Base-by-base conservation (phyloP, 1,284 basidiomycete species). In the Sporisorium iseilematis-ciliati region DNA sequence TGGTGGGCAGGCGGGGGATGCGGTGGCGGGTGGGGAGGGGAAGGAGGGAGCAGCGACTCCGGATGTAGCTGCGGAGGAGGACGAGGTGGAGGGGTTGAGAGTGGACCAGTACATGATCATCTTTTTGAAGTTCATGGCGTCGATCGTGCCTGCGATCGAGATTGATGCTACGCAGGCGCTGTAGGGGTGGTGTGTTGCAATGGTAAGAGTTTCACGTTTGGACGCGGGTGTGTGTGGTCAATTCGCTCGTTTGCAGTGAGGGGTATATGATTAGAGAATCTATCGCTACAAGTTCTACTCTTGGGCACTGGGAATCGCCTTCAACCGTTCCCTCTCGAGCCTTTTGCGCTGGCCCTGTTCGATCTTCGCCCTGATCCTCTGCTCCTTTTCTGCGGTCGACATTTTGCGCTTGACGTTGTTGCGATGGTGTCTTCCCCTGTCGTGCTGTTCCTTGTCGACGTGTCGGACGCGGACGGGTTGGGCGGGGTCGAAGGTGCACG, bases 381-480 rank as follows among this genome's bases (percentile, higher is more conserved):
- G 38, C 7, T 40, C 40, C n/a, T 57, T 75, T 11, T 70, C 60
- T 7, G 56, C 31, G 4, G 3, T 18, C 8, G 59, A 41, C 57
- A 57, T 62, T 5, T 29, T 56, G 14, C 60, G 46, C 41, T 65
- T 75, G 26, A 54, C 26, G 20, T 65, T 70, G 43, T 61, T 70
- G 3, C 72, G 12, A 25, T 77, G 75, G n/a, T 55, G 43, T 21
- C 62, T 26, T 1, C 53, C 57, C 33, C 62, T 57, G 7, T 43
- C 50, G 23, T 90, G 25, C 0, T 88, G 87, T 90, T 92, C 92
- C 68, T 91, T 89, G 14, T 86, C 84, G 3, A 89, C 90, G 82
- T 90, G 89, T 57, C 92, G 90, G 14, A 97, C 88, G 88, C 94
- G 91, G 59, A 93, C 88, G 0, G 95, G 94, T 26, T 88, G 86